These are phyloP conservation scores for Vaccinium myrtillus DNA, from an alignment of 148 eudicot species.

Conservation along the genomic window DNA sequence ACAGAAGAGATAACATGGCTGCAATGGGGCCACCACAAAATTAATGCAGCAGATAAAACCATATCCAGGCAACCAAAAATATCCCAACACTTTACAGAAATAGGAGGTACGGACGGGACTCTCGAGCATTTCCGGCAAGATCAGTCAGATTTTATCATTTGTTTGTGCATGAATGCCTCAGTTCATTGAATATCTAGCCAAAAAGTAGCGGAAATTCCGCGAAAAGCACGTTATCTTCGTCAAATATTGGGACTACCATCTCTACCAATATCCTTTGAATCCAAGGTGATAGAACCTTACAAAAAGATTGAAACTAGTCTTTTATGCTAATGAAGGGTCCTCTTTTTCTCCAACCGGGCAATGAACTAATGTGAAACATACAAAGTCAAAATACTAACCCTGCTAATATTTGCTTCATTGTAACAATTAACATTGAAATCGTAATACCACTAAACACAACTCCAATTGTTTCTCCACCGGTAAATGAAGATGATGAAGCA, in stretches of 20 bases:
- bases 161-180: slow-evolving; percentile 1
- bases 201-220: not conserved
- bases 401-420: too few relatives aligned
- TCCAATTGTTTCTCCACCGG: not conserved
- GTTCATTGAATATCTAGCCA: not conserved
- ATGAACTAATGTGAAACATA: not conserved
- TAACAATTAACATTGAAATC: too few relatives aligned
- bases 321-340: not conserved
- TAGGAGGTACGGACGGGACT: not conserved
- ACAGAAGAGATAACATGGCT: not conserved
- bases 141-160: not conserved
- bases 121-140: not conserved
- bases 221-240: not conserved
- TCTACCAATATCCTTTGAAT: not conserved
- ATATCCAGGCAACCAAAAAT: not conserved
- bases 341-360: not conserved
- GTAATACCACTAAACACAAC: not conserved
- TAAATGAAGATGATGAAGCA: not conserved
- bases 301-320: not conserved
- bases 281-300: not conserved
- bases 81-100: not conserved
- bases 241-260: not conserved
- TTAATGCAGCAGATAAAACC: not conserved
- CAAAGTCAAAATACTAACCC: not conserved
- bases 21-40: not conserved